Evolutionary conservation across 2,329 filamentous ascomycete genomes (phyloP), one percentile per base, ranked within the genome.

Genomic region (Colletotrichum lentis): DNA sequence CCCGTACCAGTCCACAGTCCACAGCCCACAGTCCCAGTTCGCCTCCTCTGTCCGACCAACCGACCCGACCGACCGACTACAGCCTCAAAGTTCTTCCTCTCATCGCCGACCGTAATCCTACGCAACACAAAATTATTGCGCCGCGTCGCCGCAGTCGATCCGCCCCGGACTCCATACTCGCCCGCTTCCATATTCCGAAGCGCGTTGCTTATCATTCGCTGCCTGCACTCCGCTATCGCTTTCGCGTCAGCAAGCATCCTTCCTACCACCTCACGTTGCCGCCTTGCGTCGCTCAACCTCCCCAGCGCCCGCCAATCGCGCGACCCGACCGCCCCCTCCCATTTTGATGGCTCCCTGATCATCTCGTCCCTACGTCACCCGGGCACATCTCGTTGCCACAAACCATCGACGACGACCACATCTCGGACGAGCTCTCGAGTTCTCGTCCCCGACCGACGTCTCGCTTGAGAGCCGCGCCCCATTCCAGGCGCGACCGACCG

Each of bases 271-370:
- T 59, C 37, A 56, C 62, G 43, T 61, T 69, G 46, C 56, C 43
- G 67, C 64, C 58, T 57, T 67, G 57, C 64, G 67, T 69, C 64
- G 67, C 67, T 68, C 64, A 43, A 67, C 20, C 60, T 59, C 65
- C 60, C 67, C 57, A 41, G 58, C 62, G 44, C 58, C 67, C 67
- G 67, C 62, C 67, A 70, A 71, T 71, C 67, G 69, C 69, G 67
- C 69, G 67, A 71, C 67, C 67, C 62, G 50, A 62, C 62, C 53
- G 27, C 58, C 69, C 66, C 69, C 69, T 62, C 67, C 58, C 67
- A 67, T 71, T 70, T 70, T 71, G 67, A 71, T 71, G 69, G 67
- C 69, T 65, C 62, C 50, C 50, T 71, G 67, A 71, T 60, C 66
- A 67, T 44, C 54, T 67, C 64, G 50, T 57, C 52, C 57, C 52